phyloP scores from a whole-genome alignment of 495 filamentous ascomycete genomes.

The Lepraria neglecta region DNA sequence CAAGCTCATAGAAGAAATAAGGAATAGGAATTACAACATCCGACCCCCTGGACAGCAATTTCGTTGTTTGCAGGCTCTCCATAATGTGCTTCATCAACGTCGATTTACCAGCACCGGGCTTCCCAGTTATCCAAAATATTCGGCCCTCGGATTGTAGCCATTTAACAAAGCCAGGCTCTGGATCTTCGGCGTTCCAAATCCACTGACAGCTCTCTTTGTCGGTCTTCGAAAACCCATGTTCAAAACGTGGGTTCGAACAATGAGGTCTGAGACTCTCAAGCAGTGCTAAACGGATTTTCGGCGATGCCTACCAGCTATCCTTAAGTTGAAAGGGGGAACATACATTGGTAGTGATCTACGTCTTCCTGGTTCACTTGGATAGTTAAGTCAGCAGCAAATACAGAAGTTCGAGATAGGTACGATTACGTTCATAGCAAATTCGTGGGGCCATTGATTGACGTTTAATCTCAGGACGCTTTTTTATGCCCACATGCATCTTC shows the following conservation, averaged over 20 bases:
- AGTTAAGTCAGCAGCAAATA: too few species aligned
- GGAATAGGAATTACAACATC: not conserved
- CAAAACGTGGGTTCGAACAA: conserved; percentile 1
- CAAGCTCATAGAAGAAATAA: conserved; percentile 11
- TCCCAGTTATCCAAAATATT: conserved; percentile 10
- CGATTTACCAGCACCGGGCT: conserved; percentile 10
- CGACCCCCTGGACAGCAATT: not conserved
- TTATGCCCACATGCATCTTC: too few species aligned
- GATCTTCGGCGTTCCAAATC: conserved; percentile 4
- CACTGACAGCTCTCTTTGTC: conserved; percentile 2
- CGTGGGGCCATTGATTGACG: too few species aligned
- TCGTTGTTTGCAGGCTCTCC: not conserved
- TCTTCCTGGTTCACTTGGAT: too few species aligned
- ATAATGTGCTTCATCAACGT: conserved; percentile 3
- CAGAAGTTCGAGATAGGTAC: too few species aligned
- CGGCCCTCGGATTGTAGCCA: not conserved
- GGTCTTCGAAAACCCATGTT: not conserved
- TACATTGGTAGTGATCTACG: too few species aligned
- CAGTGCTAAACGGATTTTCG: not conserved
- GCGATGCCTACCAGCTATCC: too few species aligned
- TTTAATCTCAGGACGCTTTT: too few species aligned
- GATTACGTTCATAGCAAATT: too few species aligned
- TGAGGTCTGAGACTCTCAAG: not conserved
- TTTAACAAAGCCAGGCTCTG: conserved; percentile 5
- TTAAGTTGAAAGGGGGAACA: too few species aligned